Evolutionary conservation across 2,329 filamentous ascomycete species (phyloP), one percentile per base, ranked within the genome.

Genomic region (Colletotrichum chlorophyti): DNA sequence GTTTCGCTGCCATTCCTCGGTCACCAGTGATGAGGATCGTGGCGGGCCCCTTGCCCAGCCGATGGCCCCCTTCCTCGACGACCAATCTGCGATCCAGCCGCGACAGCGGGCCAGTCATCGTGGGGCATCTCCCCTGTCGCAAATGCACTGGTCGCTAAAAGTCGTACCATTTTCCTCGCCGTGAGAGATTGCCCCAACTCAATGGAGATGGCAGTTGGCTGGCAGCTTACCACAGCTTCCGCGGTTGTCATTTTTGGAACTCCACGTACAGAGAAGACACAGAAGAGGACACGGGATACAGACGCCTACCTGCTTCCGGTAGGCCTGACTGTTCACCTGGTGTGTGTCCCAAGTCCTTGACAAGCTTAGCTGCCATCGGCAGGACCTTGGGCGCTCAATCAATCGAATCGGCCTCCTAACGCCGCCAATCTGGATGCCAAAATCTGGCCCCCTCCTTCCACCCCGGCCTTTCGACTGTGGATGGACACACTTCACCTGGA

Each of bases 41-140:
- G 26, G 37, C 10, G 31, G 38, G 19, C 40, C 55, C 58, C 55
- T 40, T 53, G 55, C 49, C 59, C 49, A 54, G 38, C 55, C 48
- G 43, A 54, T 34, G 43, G 43, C 15, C 55, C 51, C 51, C 50
- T n/a, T n/a, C n/a, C 52, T 49, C 53, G 17, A 40, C 60, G 46
- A 52, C 49, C 61, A 63, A 62, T 58, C 58, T 61, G 58, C 64
- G 64, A 66, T 64, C 62, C 62, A 62, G 53, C 59, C 57, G 41
- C 60, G 53, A 60, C 50, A 60, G 50, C 59, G 35, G 47, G 47
- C 63, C 63, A 63, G 62, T 65, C 42, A 63, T 57, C 58, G 40
- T 53, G 43, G 57, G 48, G 37, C 55, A 40, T 43, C 29, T 47
- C 38, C 53, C 58, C 58, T 63, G 53, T 40, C 53, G 51, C 19